Conservation (phyloP, 768 basidiomycete species). For the Phylloporus sp. region DNA sequence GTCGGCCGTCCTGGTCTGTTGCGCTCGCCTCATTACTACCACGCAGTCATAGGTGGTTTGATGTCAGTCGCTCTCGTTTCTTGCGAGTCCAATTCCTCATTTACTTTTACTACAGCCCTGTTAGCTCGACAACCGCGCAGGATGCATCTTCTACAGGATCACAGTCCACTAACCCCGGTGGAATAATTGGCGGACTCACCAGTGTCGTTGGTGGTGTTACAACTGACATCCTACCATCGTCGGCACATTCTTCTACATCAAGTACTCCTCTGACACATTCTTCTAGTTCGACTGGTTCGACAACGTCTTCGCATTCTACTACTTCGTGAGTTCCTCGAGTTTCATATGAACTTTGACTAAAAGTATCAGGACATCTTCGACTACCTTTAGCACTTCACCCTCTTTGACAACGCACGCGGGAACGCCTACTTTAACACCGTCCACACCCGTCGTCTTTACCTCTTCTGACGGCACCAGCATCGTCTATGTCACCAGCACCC, state of each 20-base stretch:
- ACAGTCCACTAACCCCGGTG: conserved; percentile 3
- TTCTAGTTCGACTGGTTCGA: conserved; percentile 28
- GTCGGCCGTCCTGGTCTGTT: neutral
- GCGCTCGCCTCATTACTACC: neutral
- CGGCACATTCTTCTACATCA: conserved; percentile 14
- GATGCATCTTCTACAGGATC: neutral
- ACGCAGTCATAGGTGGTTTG: conserved; percentile 15
- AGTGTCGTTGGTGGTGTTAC: conserved; percentile 12
- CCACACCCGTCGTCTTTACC: conserved; percentile 14
- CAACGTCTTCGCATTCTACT: conserved; percentile 12
- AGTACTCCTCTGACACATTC: conserved; percentile 18
- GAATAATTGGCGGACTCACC: conserved; percentile 11
- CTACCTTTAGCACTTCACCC: conserved; percentile 9
- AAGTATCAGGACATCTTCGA: conserved; percentile 8
- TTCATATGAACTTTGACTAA: neutral
- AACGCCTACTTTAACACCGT: conserved; percentile 10
- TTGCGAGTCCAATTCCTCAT: neutral
- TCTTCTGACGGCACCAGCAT: conserved; percentile 24
- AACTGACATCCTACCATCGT: conserved; percentile 10
- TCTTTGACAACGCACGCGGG: conserved; percentile 8
- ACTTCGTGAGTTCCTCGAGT: conserved; percentile 19
- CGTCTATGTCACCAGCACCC: conserved; percentile 31
- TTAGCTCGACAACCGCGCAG: neutral
- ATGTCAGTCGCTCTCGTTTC: conserved; percentile 15
- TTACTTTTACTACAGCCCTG: conserved; percentile 10